Base-by-base conservation (phyloP, 1,284 basidiomycete species). In the Coniophora puteana region DNA sequence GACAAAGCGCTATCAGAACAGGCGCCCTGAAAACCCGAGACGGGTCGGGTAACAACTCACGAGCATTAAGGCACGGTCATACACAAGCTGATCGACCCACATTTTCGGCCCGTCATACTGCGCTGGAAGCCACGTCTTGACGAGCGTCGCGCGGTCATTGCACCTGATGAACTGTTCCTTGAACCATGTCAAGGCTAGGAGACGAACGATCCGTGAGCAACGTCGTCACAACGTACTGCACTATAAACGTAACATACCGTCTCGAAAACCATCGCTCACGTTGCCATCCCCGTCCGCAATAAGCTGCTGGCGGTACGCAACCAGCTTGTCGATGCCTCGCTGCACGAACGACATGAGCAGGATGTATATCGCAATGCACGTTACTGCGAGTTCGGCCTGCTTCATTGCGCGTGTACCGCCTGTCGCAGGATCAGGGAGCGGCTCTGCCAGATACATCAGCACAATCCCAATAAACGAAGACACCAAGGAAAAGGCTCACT, bases 331-430 rank as follows among this genome's bases (percentile, higher is more conserved):
- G 44, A 95, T 92, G 8, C 93, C 95, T 59, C 86, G 88, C 64
- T 94, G 89, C 43, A 93, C 80, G 62, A 98, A 97, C 1, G 84
- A 80, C 75, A 98, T 86, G 30, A 95, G 76, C 49, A 93, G 87
- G 71, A 97, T 85, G 67, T 97, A 98, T 40, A 99, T 75, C 29
- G 93, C 85, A 27, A 96, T 82, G 40, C 81, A 84, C 0, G 85
- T 86, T 67, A 93, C 76, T 66, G 86, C 83, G 51, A 93, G 69
- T 69, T 87, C n/a, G 71, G 54, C 88, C 86, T 12, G 82, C 83
- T 53, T 88, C 83, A 54, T 80, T 70, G 50, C 85, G 84, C 16
- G 80, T 78, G 43, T 81, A 74, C 57, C 77, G 78, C 48, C 86
- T 66, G 52, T 83, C 17, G 70, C 67, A 1, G 87, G 86, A 57